Conservation (phyloP, 148 eudicot species). For the Nepenthes gracilis region DNA sequence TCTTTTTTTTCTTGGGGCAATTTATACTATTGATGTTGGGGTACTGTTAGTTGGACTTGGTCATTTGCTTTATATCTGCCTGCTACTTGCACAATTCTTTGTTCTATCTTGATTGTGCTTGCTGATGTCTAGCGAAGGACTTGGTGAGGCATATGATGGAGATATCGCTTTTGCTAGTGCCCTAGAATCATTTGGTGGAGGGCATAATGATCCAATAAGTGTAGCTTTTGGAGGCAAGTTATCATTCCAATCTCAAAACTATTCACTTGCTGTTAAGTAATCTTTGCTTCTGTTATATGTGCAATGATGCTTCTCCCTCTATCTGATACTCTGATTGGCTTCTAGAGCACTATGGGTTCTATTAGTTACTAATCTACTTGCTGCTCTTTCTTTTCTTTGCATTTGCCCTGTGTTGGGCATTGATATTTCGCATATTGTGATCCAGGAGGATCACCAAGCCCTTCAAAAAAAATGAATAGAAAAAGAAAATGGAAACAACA, state of each 20-base stretch:
- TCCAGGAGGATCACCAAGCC: no score
- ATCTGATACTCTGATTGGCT: not conserved
- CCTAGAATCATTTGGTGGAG: slow-evolving; percentile 94
- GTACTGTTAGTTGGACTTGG: no score
- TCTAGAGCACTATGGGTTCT: not conserved
- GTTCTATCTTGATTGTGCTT: not conserved
- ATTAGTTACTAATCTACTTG: not conserved
- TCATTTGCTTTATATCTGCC: no score
- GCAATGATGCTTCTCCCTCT: not conserved
- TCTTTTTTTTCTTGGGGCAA: no score
- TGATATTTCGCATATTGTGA: no score
- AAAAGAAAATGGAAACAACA: no score
- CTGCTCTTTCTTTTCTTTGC: not conserved
- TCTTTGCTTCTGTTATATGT: not conserved
- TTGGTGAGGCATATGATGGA: slow-evolving; percentile 98
- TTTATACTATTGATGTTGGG: no score
- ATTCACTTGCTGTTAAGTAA: not conserved
- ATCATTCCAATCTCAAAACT: not conserved
- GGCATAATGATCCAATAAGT: slow-evolving; percentile 97
- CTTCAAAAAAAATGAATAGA: no score
- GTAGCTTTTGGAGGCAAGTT: slow-evolving; percentile 95
- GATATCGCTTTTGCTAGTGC: slow-evolving; percentile 98
- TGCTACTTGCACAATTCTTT: not conserved
- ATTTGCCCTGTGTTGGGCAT: not conserved
- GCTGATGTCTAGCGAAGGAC: slow-evolving; percentile 69